Evolutionary conservation across 1,139 yeast species (phyloP), one percentile per base, ranked within the genome.

Genomic region (Kluyveromyces sp.): DNA sequence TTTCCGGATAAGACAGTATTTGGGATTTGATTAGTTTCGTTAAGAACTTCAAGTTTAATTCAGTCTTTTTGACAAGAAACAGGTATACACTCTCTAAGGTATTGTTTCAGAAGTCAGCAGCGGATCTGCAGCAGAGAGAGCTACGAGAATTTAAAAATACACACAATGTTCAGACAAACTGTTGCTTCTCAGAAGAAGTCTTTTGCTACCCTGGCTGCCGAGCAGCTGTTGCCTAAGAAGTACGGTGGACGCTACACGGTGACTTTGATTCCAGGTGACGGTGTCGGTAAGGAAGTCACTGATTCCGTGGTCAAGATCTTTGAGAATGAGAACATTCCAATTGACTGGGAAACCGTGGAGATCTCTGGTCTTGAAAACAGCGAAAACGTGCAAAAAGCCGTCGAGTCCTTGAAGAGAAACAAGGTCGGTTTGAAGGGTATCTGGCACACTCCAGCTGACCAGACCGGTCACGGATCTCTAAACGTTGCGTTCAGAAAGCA

Each of bases 401-500:
- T 92, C 53, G 79, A 82, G 58, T 87, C 96, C 29, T 74, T 92
- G 63, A 85, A 88, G 75, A 84, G 96, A 76, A 92, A 89, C 77
- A 89, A 88, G 74, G 87, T 92, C 61, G 98, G 97, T 63, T 77
- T 92, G 61, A 92, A 92, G 74, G 96, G 97, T 69, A 86, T 89
- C 65, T 77, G 94, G 68, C 83, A 84, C 73, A 92, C 97, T 45
- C 94, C 95, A 55, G 75, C 84, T 46, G 81, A 77, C 53, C 78
- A 80, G 58, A 68, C 78, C 39, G 85, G 83, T 48, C 80, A 77
- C 60, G 83, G 83, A 43, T 87, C 96, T 38, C 76, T 92, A 67
- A 92, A 92, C 70, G 97, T 92, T 56, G 96, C 97, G 46, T 77
- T 92, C 62, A 83, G 98, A 75, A 89, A 89, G 72, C 95, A 89